phyloP scores from a whole-genome alignment of 2,329 filamentous ascomycete genomes.

The Cephalotrichum gorgonifer region DNA sequence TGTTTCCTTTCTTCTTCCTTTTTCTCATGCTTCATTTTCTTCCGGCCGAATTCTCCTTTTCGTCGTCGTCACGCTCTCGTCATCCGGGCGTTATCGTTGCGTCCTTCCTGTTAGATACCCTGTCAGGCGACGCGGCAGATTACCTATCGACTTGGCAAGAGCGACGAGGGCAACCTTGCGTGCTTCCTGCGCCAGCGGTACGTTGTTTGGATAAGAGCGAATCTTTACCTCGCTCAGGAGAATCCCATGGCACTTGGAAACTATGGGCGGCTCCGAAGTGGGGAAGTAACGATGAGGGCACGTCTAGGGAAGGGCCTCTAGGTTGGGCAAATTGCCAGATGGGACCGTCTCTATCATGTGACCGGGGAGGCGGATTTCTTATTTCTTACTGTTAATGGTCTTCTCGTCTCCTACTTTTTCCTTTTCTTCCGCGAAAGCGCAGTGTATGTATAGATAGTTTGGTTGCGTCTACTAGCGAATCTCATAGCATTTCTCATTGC shows the following conservation, averaged over 20 bases:
- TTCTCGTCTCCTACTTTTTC: slow-evolving; percentile 11
- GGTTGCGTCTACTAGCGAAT: slow-evolving; percentile 16
- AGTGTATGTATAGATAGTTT: slow-evolving; percentile 16
- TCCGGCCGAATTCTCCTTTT: slow-evolving; percentile 13
- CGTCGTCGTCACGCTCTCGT: not conserved
- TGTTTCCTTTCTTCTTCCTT: slow-evolving; percentile 4
- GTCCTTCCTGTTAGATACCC: not conserved
- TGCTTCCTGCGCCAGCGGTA: not conserved
- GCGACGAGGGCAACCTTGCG: not conserved
- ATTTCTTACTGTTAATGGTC: slow-evolving; percentile 4
- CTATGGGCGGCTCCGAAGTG: not conserved
- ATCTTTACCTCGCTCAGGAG: not conserved
- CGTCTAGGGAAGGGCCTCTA: not conserved
- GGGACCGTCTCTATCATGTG: not conserved
- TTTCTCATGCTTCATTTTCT: slow-evolving; percentile 23
- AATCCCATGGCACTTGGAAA: not conserved
- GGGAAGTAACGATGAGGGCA: slow-evolving; percentile 1
- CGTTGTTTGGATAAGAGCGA: not conserved
- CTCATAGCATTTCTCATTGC: slow-evolving; percentile 1
- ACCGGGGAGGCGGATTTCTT: slow-evolving; percentile 18
- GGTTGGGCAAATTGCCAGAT: not conserved
- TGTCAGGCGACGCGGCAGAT: not conserved
- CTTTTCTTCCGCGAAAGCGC: slow-evolving; percentile 28
- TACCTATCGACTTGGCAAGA: not conserved
- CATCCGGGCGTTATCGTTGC: not conserved